phyloP scores from a whole-genome alignment of 257 asterid species.

The Cruciata laevipes region DNA sequence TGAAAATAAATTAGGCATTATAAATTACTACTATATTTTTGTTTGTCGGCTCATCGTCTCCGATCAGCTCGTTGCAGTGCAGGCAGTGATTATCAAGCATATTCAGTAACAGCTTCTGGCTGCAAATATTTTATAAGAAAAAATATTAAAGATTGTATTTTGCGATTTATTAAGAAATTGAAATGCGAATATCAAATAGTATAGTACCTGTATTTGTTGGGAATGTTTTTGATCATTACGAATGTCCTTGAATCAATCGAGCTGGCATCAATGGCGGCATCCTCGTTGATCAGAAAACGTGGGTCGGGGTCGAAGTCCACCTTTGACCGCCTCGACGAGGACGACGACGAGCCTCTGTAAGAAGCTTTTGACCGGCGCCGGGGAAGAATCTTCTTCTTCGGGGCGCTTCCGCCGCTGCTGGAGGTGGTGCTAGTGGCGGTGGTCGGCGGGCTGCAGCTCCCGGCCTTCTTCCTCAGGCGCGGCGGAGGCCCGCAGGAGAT shows the following conservation, averaged over 20 bases:
- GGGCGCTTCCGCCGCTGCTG: slow-evolving; percentile 5
- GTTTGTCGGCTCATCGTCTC: no score
- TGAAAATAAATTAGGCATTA: no score
- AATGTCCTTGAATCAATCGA: slow-evolving; percentile 76
- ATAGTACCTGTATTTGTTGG: slow-evolving; percentile 94
- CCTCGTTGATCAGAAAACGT: slow-evolving; percentile 66
- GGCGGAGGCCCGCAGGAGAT: slow-evolving; percentile 23
- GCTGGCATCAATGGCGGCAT: slow-evolving; percentile 45
- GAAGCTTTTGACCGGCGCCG: slow-evolving; percentile 3
- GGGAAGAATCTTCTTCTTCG: slow-evolving; percentile 10
- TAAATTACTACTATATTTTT: no score
- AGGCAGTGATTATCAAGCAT: slow-evolving; percentile 99
- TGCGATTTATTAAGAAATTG: no score
- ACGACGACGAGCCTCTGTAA: slow-evolving; percentile 17
- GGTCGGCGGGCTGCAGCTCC: slow-evolving; percentile 12
- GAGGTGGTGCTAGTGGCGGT: not conserved
- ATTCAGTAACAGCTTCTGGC: slow-evolving; percentile 92
- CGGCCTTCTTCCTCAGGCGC: slow-evolving; percentile 14
- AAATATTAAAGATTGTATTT: no score
- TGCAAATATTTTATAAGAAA: slow-evolving; percentile 18
- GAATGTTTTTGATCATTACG: slow-evolving; percentile 94
- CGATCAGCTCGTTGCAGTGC: slow-evolving; percentile 88
- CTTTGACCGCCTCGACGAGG: slow-evolving; percentile 23
- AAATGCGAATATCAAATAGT: no score
- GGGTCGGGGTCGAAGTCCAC: slow-evolving; percentile 46